phyloP scores from a whole-genome alignment of 2,329 filamentous ascomycete genomes.

The Phyllosticta citrichinensis region DNA sequence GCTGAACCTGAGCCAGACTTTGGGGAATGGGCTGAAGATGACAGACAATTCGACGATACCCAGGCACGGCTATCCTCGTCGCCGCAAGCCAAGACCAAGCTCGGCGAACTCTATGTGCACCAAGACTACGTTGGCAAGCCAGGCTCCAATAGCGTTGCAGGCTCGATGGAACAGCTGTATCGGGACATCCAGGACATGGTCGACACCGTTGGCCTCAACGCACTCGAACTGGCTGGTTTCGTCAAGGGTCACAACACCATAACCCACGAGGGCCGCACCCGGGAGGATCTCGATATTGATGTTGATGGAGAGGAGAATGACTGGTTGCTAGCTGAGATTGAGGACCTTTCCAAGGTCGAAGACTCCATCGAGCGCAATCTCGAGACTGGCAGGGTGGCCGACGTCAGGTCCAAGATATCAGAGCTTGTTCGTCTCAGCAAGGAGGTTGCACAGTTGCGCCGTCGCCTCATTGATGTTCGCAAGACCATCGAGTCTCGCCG shows the following conservation, averaged over 20 bases:
- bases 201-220: slow-evolving; percentile 80
- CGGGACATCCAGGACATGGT: slow-evolving; percentile 90
- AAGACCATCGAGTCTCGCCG: slow-evolving; percentile 61
- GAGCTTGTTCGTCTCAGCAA: slow-evolving; percentile 57
- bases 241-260: slow-evolving; percentile 52
- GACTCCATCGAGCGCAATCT: slow-evolving; percentile 54
- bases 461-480: slow-evolving; percentile 58
- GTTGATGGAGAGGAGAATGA: slow-evolving; percentile 44
- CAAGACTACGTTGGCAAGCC: slow-evolving; percentile 34
- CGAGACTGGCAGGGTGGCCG: slow-evolving; percentile 56
- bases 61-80: background rate
- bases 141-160: slow-evolving; percentile 33
- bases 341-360: slow-evolving; percentile 53
- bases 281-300: slow-evolving; percentile 51
- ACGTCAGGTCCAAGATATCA: slow-evolving; percentile 58
- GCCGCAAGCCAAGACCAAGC: background rate
- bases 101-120: slow-evolving; percentile 50
- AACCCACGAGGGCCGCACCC: slow-evolving; percentile 46
- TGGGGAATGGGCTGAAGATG: slow-evolving; percentile 28
- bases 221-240: slow-evolving; percentile 52
- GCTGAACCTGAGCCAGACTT: slow-evolving; percentile 28
- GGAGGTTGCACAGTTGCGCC: slow-evolving; percentile 59
- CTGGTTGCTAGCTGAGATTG: slow-evolving; percentile 69
- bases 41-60: slow-evolving; percentile 46
- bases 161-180: slow-evolving; percentile 47